A percentile compares a stretch with the other conserved stretches of the same genome.
These are phyloP conservation scores for Plasmopara halstedii DNA, from an alignment of 352 stramenopile genomes.

Conservation along the genomic window DNA sequence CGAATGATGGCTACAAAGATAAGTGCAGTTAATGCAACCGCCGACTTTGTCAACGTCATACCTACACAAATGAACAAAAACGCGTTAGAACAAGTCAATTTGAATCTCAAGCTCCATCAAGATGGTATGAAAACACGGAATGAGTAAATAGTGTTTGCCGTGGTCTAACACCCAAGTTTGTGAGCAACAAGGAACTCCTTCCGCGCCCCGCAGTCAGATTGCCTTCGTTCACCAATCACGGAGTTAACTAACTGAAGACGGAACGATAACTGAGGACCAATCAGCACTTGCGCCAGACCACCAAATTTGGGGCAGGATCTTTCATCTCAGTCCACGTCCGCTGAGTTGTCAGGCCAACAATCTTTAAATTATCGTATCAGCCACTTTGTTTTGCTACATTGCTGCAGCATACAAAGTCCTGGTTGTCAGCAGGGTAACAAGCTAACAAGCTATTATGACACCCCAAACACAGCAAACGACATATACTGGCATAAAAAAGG, in stretches of 20 bases:
- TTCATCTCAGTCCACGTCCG: constrained; percentile 6
- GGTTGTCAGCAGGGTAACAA: too few relatives aligned
- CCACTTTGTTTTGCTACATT: background rate
- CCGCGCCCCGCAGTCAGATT: constrained; percentile 3
- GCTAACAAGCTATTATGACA: background rate
- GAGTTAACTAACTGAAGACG: background rate
- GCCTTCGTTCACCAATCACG: constrained; percentile 1
- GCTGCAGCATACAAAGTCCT: too few relatives aligned
- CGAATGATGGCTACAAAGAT: background rate
- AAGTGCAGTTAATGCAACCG: constrained; percentile 1
- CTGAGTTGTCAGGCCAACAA: background rate
- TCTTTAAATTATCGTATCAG: background rate
- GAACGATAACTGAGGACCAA: background rate
- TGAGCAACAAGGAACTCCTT: constrained; percentile 6
- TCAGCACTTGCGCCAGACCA: background rate
- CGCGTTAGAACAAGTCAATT: background rate
- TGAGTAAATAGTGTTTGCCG: constrained; percentile 10
- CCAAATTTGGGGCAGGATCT: constrained; percentile 1
- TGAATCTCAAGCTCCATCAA: background rate
- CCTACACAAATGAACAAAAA: background rate
- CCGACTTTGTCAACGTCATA: background rate
- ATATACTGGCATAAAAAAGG: constrained; percentile 10
- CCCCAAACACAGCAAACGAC: constrained; percentile 5
- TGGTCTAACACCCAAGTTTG: constrained; percentile 6
- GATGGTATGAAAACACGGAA: background rate